phyloP scores from a whole-genome alignment of 2,329 filamentous ascomycete species.

The Fusarium ambrosium region DNA sequence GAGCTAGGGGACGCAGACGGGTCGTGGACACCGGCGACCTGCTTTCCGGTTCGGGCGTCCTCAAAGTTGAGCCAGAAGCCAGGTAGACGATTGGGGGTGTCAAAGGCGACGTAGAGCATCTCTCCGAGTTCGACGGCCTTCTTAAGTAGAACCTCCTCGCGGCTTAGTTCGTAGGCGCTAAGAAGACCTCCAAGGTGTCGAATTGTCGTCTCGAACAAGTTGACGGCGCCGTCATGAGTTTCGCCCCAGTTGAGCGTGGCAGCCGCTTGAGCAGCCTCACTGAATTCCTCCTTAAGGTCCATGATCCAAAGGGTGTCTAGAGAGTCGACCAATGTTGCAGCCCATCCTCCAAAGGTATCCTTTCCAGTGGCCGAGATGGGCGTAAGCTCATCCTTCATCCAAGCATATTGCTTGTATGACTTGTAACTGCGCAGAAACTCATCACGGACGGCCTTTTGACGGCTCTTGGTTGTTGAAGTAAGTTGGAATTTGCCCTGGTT shows the following conservation, averaged over 20 bases:
- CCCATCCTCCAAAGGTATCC: conserved; percentile 68
- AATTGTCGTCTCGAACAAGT: conserved; percentile 69
- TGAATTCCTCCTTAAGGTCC: conserved; percentile 69
- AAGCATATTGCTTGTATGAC: conserved; percentile 66
- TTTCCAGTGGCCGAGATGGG: conserved; percentile 62
- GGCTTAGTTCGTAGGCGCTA: conserved; percentile 64
- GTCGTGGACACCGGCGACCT: conserved; percentile 64
- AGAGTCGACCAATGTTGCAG: conserved; percentile 71
- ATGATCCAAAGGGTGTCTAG: conserved; percentile 75
- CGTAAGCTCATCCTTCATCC: conserved; percentile 66
- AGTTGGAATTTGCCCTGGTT: conserved; percentile 38
- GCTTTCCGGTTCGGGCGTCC: conserved; percentile 56
- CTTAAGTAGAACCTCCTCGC: conserved; percentile 58
- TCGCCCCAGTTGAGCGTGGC: conserved; percentile 65
- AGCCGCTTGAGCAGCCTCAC: conserved; percentile 64
- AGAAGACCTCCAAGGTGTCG: conserved; percentile 66
- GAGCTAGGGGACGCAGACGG: conserved; percentile 69
- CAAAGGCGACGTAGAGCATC: conserved; percentile 67
- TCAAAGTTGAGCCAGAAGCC: conserved; percentile 62
- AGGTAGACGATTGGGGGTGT: conserved; percentile 67
- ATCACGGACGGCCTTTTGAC: conserved; percentile 56
- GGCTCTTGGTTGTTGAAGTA: conserved; percentile 38
- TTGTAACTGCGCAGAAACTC: conserved; percentile 62
- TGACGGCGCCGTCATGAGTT: conserved; percentile 59
- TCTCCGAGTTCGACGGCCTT: conserved; percentile 67